phyloP scores from a whole-genome alignment of 176 grass and related monocot genomes.

The Rhynchospora breviuscula region DNA sequence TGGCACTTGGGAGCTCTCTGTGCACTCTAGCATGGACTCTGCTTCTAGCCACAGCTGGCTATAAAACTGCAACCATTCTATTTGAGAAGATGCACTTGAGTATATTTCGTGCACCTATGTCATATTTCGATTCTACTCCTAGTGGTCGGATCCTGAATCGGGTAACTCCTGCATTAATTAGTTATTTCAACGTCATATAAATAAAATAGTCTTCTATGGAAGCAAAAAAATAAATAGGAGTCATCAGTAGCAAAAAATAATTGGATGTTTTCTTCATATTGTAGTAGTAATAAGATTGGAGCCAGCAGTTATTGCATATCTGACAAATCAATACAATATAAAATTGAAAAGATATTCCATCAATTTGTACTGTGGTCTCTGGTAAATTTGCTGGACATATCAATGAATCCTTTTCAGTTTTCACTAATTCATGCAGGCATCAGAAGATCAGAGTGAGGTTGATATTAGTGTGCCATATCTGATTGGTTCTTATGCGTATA shows the following conservation, averaged over 20 bases:
- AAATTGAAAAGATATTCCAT: neutral
- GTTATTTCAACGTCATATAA: neutral
- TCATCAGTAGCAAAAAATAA: neutral
- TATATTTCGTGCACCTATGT: constrained; percentile 39
- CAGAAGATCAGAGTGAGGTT: constrained; percentile 41
- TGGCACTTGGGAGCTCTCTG: constrained; percentile 39
- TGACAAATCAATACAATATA: too few relatives aligned
- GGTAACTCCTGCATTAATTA: constrained; percentile 14
- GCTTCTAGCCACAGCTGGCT: constrained; percentile 35
- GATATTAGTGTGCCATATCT: constrained; percentile 32
- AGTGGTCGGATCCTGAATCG: constrained; percentile 34
- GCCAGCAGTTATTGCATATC: too few relatives aligned
- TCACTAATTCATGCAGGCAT: constrained; percentile 27
- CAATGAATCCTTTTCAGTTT: neutral
- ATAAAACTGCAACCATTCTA: constrained; percentile 31
- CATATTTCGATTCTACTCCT: constrained; percentile 44
- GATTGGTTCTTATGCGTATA: constrained; percentile 33
- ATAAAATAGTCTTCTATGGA: neutral
- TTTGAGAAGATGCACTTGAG: constrained; percentile 36
- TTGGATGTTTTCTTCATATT: neutral
- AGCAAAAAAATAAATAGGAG: neutral
- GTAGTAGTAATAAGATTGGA: neutral
- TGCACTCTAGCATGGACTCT: constrained; percentile 36
- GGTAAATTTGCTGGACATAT: neutral
- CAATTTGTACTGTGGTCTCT: neutral